Percentiles rank a stretch among this genome's conserved stretches.
These are phyloP conservation scores for Isatis tinctoria DNA, from an alignment of 345 rosid species.

Conservation along the genomic window DNA sequence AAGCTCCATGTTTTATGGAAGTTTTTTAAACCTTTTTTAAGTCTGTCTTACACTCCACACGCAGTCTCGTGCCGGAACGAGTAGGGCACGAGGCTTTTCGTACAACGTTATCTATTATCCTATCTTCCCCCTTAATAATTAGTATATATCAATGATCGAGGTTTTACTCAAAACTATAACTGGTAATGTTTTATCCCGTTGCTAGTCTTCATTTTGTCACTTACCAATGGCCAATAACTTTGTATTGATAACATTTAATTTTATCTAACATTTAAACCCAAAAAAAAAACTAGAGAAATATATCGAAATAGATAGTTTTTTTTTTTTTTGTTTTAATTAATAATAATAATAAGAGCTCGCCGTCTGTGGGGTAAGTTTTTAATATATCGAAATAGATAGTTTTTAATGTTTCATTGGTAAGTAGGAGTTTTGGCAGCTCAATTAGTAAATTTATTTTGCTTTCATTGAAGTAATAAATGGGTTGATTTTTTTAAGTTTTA, in stretches of 20 bases:
- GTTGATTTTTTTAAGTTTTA: not conserved
- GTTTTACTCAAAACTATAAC: not conserved
- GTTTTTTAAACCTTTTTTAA: slow-evolving; percentile 2
- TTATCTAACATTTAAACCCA: not conserved
- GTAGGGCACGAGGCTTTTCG: slow-evolving; percentile 28
- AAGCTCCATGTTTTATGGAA: slow-evolving; percentile 1
- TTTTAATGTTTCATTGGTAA: too few species aligned
- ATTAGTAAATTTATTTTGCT: not conserved
- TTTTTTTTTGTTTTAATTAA: too few species aligned
- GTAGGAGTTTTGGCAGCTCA: too few species aligned
- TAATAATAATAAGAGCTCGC: too few species aligned
- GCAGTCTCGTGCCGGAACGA: slow-evolving; percentile 34
- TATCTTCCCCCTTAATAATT: not conserved
- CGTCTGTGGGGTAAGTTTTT: too few species aligned
- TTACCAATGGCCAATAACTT: not conserved
- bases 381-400: too few species aligned
- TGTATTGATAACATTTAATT: not conserved
- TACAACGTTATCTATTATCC: slow-evolving; percentile 16
- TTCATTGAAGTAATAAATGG: not conserved
- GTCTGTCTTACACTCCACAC: slow-evolving; percentile 18
- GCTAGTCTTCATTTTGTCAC: not conserved
- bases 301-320: too few species aligned
- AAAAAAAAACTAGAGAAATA: not conserved
- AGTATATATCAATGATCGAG: not conserved
- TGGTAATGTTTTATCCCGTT: too few species aligned